Percentiles rank a stretch among this genome's conserved stretches.
phyloP scores from a whole-genome alignment of 176 grass and related monocot genomes.

The Bromus sterilis region DNA sequence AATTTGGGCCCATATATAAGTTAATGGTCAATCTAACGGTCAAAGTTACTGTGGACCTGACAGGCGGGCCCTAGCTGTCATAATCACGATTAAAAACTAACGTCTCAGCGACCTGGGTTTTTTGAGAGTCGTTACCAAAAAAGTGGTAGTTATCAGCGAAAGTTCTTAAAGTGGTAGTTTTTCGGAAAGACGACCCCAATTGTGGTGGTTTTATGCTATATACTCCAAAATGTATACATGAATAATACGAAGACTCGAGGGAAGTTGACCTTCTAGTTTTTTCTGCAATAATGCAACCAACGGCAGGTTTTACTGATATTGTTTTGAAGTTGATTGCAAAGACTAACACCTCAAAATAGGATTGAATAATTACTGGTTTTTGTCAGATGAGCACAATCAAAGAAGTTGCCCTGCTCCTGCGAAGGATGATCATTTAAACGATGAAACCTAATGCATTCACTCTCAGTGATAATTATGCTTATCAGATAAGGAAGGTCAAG shows the following conservation, averaged over 20 bases:
- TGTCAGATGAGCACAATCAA: not conserved
- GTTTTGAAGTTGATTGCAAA: not conserved
- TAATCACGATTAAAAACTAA: too few species aligned
- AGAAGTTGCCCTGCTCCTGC: not conserved
- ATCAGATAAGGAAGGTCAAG: not conserved
- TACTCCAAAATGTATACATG: too few species aligned
- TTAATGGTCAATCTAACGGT: too few species aligned
- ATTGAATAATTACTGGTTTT: not conserved
- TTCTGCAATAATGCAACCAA: not conserved
- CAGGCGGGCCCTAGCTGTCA: too few species aligned
- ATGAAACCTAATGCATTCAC: not conserved
- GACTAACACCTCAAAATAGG: not conserved
- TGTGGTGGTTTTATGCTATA: too few species aligned
- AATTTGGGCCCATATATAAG: too few species aligned
- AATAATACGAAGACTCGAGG: not conserved
- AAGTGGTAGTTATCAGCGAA: too few species aligned
- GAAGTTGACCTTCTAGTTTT: not conserved
- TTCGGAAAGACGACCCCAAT: too few species aligned
- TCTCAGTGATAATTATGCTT: not conserved
- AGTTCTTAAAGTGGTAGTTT: too few species aligned
- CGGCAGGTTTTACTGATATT: not conserved
- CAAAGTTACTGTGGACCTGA: too few species aligned
- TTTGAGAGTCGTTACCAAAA: too few species aligned
- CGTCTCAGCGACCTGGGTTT: too few species aligned
- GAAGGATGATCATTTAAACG: not conserved